Evolutionary conservation across 2,329 filamentous ascomycete genomes (phyloP), one percentile per base, ranked within the genome.

Genomic region (Cercospora sp.): DNA sequence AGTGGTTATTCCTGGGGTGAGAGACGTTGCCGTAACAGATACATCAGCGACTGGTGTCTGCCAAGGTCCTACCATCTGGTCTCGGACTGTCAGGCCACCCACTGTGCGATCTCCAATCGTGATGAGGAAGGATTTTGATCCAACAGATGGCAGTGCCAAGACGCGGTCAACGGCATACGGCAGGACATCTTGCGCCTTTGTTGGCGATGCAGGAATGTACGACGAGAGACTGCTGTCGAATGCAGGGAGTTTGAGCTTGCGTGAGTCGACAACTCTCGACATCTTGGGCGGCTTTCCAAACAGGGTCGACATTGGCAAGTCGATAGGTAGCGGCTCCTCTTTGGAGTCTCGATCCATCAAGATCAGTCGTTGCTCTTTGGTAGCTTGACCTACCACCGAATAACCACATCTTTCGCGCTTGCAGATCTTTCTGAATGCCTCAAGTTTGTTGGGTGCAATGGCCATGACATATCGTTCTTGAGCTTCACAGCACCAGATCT

Each of bases 401-500:
- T 92, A 98, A 28, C 92, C 92, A 78, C 94, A 98, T 65, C 94
- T 89, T 79, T 99, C 95, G 78, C 95, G 88, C 70, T 90, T 87
- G 79, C 83, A 84, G 74, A 99, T 84, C 81, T 89, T 82, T 72
- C 85, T 86, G 80, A 91, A 91, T 24, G 83, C 83, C 75, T 94
- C 93, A 76, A 98, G 87, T 63, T 89, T 86, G 21, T 95, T 90
- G 62, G 88, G 87, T 69, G 94, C 93, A 70, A 99, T 89, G 8
- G 96, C 89, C 75, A 99, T 84, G 7, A 99, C 95, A 76, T 99
- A 99, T 79, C 95, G 87, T 81, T 99, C 95, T 79, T 99, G 95
- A 0, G 95, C 93, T 79, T 98, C 94, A 75, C 94, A 97, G 80
- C 95, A 97, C 94, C 94, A 98, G 58, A 99, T 97, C 78, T 98